A percentile compares a stretch with the other conserved stretches of the same genome.
phyloP scores from a whole-genome alignment of 202 grass and related monocot genomes.

The Setaria viridis region DNA sequence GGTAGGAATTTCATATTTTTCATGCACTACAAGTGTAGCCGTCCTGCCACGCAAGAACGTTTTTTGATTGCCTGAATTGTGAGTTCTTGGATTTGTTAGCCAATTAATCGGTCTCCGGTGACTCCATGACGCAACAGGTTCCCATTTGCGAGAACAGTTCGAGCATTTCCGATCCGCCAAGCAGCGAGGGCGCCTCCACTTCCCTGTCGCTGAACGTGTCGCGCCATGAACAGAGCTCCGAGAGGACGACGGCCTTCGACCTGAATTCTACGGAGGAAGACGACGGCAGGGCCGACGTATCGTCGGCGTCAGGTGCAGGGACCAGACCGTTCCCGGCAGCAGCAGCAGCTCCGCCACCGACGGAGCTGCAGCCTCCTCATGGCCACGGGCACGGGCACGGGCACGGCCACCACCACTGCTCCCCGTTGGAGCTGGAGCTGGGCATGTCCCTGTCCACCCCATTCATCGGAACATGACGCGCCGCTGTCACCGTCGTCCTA shows the following conservation, averaged over 20 bases:
- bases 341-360: background rate
- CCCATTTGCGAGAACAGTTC: constrained; percentile 47
- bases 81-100: background rate
- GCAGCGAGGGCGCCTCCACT: constrained; percentile 24
- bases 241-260: constrained; percentile 41
- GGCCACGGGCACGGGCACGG: too few species aligned
- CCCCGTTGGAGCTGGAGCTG: constrained; percentile 30
- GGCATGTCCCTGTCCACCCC: constrained; percentile 53
- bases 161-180: constrained; percentile 24
- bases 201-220: constrained; percentile 39
- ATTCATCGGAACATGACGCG: constrained; percentile 53
- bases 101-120: background rate
- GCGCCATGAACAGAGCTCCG: constrained; percentile 8
- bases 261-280: constrained; percentile 49
- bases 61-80: too few species aligned
- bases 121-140: constrained; percentile 39
- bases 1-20: constrained; percentile 10
- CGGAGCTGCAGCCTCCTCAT: background rate
- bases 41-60: too few species aligned
- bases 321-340: constrained; percentile 2
- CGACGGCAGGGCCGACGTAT: background rate
- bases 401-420: too few species aligned
- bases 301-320: constrained; percentile 14
- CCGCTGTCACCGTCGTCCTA: background rate
- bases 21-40: too few species aligned